phyloP scores from a whole-genome alignment of 139 green algal species.

The Chlamydomonas applanata region DNA sequence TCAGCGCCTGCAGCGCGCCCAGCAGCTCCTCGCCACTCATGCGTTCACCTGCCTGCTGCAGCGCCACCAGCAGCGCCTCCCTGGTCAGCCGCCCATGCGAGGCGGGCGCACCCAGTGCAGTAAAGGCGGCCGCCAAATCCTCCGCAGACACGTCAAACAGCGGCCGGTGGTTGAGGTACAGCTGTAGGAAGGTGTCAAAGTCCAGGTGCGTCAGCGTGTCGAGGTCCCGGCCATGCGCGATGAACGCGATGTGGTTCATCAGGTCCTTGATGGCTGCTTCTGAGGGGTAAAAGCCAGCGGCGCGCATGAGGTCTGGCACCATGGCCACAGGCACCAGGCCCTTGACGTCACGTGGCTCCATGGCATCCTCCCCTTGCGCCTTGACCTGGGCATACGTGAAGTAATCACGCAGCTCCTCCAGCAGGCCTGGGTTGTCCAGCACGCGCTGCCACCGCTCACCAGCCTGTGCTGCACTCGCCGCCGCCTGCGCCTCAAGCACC shows the following conservation, averaged over 20 bases:
- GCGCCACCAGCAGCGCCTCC: slow-evolving; percentile 41
- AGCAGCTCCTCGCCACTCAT: slow-evolving; percentile 53
- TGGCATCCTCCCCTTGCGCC: slow-evolving; percentile 53
- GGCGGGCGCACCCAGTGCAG: slow-evolving; percentile 34
- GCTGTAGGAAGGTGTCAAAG: slow-evolving; percentile 57
- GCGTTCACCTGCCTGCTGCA: slow-evolving; percentile 50
- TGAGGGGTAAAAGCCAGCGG: slow-evolving; percentile 71
- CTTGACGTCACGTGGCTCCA: slow-evolving; percentile 24
- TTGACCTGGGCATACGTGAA: slow-evolving; percentile 56
- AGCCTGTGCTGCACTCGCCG: background rate
- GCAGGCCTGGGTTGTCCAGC: slow-evolving; percentile 46
- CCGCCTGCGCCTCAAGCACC: slow-evolving; percentile 24
- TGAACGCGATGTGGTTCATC: slow-evolving; percentile 34
- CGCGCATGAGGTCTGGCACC: slow-evolving; percentile 66
- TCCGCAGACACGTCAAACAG: slow-evolving; percentile 41
- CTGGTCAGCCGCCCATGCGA: slow-evolving; percentile 15
- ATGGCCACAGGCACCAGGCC: slow-evolving; percentile 45
- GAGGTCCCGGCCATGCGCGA: slow-evolving; percentile 28
- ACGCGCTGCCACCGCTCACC: slow-evolving; percentile 38
- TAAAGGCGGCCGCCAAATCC: slow-evolving; percentile 53
- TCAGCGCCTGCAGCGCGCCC: slow-evolving; percentile 41
- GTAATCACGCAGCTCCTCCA: slow-evolving; percentile 66
- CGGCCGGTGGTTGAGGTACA: slow-evolving; percentile 72
- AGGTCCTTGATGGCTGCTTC: slow-evolving; percentile 43
- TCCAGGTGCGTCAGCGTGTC: slow-evolving; percentile 30